Conservation (phyloP, 139 green algal genomes). For the Tetradesmus obliquus region DNA sequence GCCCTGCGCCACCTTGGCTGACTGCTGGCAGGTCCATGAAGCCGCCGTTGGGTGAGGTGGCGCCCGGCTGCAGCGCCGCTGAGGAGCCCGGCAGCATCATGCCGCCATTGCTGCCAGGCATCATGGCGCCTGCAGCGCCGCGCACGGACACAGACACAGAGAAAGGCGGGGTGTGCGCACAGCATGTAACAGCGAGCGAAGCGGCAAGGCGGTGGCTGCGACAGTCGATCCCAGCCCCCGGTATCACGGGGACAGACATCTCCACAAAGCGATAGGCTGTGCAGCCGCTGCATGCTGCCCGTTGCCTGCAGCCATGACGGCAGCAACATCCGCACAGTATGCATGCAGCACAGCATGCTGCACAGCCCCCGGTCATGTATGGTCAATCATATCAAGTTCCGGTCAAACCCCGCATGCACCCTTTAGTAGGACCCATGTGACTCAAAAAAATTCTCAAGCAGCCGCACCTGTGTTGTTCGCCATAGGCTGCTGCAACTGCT, state of each 20-base stretch:
- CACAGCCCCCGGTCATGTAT: not conserved
- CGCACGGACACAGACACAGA: no score
- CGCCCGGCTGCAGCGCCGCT: conserved; percentile 18
- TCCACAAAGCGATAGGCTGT: no score
- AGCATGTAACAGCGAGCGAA: not conserved
- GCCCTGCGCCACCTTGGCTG: conserved; percentile 2
- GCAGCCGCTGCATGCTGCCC: no score
- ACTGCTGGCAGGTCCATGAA: conserved; percentile 29
- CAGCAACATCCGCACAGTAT: not conserved
- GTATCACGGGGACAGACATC: no score
- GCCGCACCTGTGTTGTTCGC: conserved; percentile 17
- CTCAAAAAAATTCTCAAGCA: not conserved
- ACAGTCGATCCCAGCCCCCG: not conserved
- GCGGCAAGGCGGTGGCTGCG: not conserved
- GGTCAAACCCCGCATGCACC: no score
- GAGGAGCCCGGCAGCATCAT: conserved; percentile 31
- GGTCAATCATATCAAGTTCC: no score
- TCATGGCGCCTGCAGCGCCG: conserved; percentile 6
- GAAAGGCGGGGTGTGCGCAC: not conserved
- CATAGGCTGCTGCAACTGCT: not conserved
- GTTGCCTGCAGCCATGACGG: no score
- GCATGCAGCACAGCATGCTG: not conserved
- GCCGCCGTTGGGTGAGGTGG: not conserved
- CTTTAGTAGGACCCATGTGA: no score
- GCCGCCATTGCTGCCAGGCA: not conserved